Base-by-base conservation (phyloP, 495 filamentous ascomycete genomes). In the Aspergillus egyptiacus region DNA sequence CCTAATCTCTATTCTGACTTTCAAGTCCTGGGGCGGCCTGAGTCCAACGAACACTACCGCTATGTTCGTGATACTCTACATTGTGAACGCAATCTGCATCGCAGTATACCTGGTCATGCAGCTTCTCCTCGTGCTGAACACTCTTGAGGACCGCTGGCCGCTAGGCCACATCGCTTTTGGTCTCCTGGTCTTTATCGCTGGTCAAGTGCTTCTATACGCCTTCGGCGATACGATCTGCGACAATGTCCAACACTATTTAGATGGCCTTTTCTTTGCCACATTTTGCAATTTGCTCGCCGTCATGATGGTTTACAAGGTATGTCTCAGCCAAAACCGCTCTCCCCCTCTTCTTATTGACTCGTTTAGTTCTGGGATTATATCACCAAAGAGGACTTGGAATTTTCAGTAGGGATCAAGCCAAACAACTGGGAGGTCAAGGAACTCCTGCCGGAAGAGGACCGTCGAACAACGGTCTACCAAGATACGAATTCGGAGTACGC, bases 361-460 rank as follows among this genome's bases (percentile, higher is more conserved):
- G 25, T 46, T n/a, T 57, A 91, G 89, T 97, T 94, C 75, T 99
- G 93, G 93, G 93, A 99, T 65, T 96, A 91, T 20, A 97, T 99
- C 70, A 99, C 93, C 38, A 90, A 86, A 60, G 93, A 97, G 72
- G 93, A 99, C 63, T 81, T 99, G 47, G 93, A 99, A 65, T 99
- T 99, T 71, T 93, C 87, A 41, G 93, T 99, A 28, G 91, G 93
- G 42, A 86, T 85, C 42, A 89, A 95, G 65, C 82, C 85, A 60
- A 94, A 95, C 64, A 95, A 91, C 60, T 99, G 94, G 93, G 93
- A 99, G 69, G 87, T 99, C 54, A 99, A 99, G 67, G 91, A 97
- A 51, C 76, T 87, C 13, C 72, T 95, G 9, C 78, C 85, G n/a
- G 93, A 95, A 47, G 91, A 96, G 39, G 89, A 96, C 31, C 79